phyloP scores from a whole-genome alignment of 768 basidiomycete species.

The Pleurotus tuber-regium region DNA sequence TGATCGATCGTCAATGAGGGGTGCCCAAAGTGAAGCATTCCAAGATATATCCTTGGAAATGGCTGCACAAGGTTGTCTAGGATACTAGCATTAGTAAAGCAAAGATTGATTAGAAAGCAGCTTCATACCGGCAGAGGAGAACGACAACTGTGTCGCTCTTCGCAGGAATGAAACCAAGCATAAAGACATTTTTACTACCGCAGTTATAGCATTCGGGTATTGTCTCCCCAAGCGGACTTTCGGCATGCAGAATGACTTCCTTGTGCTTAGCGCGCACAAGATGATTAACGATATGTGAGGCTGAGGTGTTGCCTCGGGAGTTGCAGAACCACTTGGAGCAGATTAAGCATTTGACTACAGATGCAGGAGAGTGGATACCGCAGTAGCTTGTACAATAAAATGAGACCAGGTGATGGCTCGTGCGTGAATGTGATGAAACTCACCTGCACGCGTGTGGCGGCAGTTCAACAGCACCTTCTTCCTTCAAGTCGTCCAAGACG shows the following conservation, averaged over 20 bases:
- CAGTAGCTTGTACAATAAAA: constrained; percentile 68
- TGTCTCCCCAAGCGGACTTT: constrained; percentile 94
- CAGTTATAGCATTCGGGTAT: constrained; percentile 99
- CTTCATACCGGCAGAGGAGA: constrained; percentile 79
- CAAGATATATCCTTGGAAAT: constrained; percentile 98
- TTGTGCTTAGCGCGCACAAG: constrained; percentile 99
- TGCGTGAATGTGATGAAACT: constrained; percentile 21
- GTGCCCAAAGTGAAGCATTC: constrained; percentile 98
- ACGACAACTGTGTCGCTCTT: constrained; percentile 99
- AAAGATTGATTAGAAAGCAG: constrained; percentile 26
- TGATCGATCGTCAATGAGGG: constrained; percentile 96
- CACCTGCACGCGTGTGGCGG: constrained; percentile 97
- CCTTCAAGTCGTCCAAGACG: constrained; percentile 86
- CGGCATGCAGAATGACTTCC: constrained; percentile 95
- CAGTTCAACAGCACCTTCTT: constrained; percentile 73
- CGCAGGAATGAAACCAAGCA: constrained; percentile 98
- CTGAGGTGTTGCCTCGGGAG: constrained; percentile 95
- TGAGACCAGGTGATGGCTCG: constrained; percentile 10
- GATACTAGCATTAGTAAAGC: constrained; percentile 8
- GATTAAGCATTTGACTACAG: constrained; percentile 92
- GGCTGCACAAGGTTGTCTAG: constrained; percentile 95
- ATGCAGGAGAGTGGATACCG: constrained; percentile 95
- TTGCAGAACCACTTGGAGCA: constrained; percentile 99
- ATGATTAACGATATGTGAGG: constrained; percentile 99
- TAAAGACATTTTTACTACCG: constrained; percentile 98